Conservation (phyloP, 306 rosid genomes). For the Medicago arabica region DNA sequence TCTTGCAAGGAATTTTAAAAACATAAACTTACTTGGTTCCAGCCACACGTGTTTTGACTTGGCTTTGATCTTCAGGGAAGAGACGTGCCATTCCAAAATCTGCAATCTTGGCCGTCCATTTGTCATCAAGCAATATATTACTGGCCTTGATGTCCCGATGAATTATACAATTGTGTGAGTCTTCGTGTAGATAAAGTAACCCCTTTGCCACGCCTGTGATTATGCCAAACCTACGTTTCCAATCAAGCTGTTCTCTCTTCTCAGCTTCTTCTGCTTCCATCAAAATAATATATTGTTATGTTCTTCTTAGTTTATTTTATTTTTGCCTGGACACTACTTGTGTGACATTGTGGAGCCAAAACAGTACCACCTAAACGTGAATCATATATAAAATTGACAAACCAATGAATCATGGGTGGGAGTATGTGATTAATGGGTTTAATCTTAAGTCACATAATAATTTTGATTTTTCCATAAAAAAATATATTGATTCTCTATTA, state of each 20-base stretch:
- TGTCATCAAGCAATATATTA: constrained; percentile 83
- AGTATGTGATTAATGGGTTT: no score
- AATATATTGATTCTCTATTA: no score
- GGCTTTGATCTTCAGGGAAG: constrained; percentile 92
- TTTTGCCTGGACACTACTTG: no score
- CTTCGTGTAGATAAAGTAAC: constrained; percentile 93
- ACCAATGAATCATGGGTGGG: no score
- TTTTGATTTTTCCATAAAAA: no score
- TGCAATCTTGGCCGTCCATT: constrained; percentile 94
- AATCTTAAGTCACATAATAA: no score
- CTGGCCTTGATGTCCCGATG: constrained; percentile 96
- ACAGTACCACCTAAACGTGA: no score
- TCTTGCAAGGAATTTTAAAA: no score
- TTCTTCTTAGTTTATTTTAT: no score
- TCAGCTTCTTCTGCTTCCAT: constrained; percentile 58
- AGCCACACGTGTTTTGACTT: constrained; percentile 91
- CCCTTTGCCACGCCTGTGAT: constrained; percentile 87
- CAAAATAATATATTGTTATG: background rate
- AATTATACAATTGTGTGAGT: constrained; percentile 81
- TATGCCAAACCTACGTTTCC: constrained; percentile 79
- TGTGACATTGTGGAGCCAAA: no score
- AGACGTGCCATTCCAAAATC: constrained; percentile 99
- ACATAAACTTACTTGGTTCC: constrained; percentile 78
- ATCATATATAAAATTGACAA: no score
- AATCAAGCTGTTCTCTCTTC: constrained; percentile 70